Conservation (phyloP, 768 basidiomycete species). For the Omphalotus guepiniiformis region DNA sequence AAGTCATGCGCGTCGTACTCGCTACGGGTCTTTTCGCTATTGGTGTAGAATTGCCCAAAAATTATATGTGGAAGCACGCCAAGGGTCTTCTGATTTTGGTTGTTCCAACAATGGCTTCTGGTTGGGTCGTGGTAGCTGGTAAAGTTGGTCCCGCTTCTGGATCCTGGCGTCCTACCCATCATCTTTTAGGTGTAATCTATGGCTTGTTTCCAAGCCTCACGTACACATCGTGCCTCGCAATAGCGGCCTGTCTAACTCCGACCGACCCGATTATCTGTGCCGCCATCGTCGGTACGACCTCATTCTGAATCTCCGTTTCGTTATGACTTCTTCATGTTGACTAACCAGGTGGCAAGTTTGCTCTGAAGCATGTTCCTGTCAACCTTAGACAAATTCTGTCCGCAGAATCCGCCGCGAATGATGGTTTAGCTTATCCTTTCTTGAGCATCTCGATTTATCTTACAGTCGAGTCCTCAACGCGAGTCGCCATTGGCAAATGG, state of each 20-base stretch:
- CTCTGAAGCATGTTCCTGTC: constrained; percentile 61
- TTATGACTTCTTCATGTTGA: too few species aligned
- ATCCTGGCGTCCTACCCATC: not conserved
- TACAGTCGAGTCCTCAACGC: constrained; percentile 58
- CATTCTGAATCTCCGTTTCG: not conserved
- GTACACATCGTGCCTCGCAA: constrained; percentile 74
- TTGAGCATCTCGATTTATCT: constrained; percentile 84
- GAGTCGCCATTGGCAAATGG: constrained; percentile 78
- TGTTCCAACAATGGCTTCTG: constrained; percentile 80
- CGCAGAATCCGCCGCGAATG: constrained; percentile 93
- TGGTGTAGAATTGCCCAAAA: constrained; percentile 86
- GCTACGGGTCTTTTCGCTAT: constrained; percentile 92
- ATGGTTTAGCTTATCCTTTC: constrained; percentile 94
- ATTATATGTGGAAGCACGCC: constrained; percentile 79
- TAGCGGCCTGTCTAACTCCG: constrained; percentile 87
- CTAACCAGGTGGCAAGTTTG: constrained; percentile 65
- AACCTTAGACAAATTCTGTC: constrained; percentile 79
- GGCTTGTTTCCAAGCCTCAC: constrained; percentile 67
- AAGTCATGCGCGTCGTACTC: constrained; percentile 84
- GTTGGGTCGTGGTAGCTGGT: constrained; percentile 78
- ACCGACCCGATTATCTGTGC: constrained; percentile 95
- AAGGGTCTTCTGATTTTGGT: constrained; percentile 67
- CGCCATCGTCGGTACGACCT: constrained; percentile 59
- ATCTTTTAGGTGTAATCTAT: constrained; percentile 54
- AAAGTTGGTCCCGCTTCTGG: constrained; percentile 14